phyloP scores from a whole-genome alignment of 2,329 filamentous ascomycete genomes.

The Fusarium penzigii region DNA sequence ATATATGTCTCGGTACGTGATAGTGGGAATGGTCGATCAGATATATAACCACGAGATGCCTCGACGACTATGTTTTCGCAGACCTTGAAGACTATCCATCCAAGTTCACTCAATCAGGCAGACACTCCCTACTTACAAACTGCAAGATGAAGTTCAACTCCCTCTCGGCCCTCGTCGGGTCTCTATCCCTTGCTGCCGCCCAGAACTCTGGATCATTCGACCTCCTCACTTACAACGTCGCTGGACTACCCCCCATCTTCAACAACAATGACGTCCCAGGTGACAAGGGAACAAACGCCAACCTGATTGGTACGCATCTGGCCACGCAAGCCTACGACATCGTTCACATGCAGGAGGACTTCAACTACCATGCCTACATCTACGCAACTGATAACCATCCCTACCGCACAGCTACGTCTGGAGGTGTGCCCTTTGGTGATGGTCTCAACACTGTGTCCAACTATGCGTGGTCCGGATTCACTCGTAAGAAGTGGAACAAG shows the following conservation, averaged over 20 bases:
- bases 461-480: constrained; percentile 53
- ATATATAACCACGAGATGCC: too few species aligned
- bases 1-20: too few species aligned
- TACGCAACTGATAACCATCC: constrained; percentile 62
- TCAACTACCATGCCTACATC: constrained; percentile 66
- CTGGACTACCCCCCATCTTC: constrained; percentile 57
- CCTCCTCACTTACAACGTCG: constrained; percentile 59
- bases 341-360: constrained; percentile 69
- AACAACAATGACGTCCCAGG: constrained; percentile 63
- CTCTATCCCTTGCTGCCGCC: neutral
- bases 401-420: constrained; percentile 63
- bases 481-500: constrained; percentile 58
- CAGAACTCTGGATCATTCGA: constrained; percentile 44
- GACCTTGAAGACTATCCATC: too few species aligned
- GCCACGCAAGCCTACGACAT: constrained; percentile 59
- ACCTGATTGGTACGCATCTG: constrained; percentile 57
- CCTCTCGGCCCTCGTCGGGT: constrained; percentile 4
- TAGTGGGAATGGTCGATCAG: too few species aligned
- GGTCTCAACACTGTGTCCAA: constrained; percentile 66
- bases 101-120: too few species aligned
- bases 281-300: constrained; percentile 60
- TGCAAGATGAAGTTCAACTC: too few species aligned
- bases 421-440: constrained; percentile 63
- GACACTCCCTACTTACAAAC: too few species aligned
- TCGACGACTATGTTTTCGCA: too few species aligned